Conservation (phyloP, 208 protist genomes). For the Strigomonas culicis region DNA sequence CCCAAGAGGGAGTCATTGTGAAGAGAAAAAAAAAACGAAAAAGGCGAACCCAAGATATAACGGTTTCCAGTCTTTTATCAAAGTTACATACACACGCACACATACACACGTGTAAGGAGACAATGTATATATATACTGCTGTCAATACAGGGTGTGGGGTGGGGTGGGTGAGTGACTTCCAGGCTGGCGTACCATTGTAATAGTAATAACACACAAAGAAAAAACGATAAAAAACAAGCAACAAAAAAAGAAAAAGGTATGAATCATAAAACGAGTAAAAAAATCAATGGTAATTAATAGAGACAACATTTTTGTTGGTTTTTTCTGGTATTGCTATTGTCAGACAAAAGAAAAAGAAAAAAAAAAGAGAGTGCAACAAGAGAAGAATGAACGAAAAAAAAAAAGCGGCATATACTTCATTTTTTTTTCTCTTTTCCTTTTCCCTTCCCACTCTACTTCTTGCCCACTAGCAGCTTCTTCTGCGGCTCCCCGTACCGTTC, state of each 20-base stretch:
- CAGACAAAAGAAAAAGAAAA: not conserved
- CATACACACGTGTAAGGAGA: constrained; percentile 6
- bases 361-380: constrained; percentile 1
- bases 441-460: not conserved
- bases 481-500: constrained; percentile 15
- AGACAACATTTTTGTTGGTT: not conserved
- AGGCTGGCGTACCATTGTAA: too few species aligned
- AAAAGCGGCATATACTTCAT: not conserved
- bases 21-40: constrained; percentile 3
- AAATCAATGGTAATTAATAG: not conserved
- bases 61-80: too few species aligned
- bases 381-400: not conserved
- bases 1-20: not conserved
- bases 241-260: too few species aligned
- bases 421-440: constrained; percentile 10
- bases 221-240: too few species aligned
- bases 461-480: not conserved
- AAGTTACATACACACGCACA: constrained; percentile 10
- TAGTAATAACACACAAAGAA: too few species aligned
- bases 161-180: too few species aligned
- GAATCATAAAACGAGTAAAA: too few species aligned
- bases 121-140: not conserved
- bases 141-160: not conserved
- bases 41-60: too few species aligned
- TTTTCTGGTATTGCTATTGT: not conserved